Evolutionary conservation across 2,329 filamentous ascomycete species (phyloP).

Genomic region (Fusarium subglutinans): DNA sequence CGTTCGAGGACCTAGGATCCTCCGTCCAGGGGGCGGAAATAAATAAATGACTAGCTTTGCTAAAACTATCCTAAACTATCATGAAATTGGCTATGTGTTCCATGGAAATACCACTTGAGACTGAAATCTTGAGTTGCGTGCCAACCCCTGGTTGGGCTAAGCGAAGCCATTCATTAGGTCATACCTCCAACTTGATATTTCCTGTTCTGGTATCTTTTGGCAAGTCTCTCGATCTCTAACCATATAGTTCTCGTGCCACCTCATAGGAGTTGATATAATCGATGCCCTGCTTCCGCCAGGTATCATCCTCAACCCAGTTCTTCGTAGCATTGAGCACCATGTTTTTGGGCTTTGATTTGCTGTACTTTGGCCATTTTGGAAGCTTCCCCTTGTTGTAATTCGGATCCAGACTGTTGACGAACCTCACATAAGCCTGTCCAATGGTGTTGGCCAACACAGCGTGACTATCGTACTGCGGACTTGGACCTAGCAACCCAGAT

Average conservation of each 20-base stretch:
- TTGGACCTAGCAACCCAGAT: constrained; percentile 55
- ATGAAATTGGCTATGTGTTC: neutral
- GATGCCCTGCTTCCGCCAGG: constrained; percentile 58
- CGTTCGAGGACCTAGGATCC: neutral
- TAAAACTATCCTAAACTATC: neutral
- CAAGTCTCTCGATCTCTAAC: neutral
- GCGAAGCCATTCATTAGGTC: neutral
- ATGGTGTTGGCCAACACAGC: constrained; percentile 48
- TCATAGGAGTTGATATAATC: constrained; percentile 38
- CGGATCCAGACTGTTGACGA: constrained; percentile 54
- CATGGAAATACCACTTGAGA: neutral
- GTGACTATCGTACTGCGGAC: constrained; percentile 54
- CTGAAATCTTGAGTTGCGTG: neutral
- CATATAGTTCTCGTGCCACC: constrained; percentile 39
- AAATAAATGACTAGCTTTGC: too few relatives aligned
- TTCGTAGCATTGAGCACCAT: constrained; percentile 56
- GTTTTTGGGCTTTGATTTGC: constrained; percentile 51
- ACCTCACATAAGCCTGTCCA: constrained; percentile 54
- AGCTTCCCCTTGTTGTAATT: constrained; percentile 47
- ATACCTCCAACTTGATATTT: neutral
- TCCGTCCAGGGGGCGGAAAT: neutral
- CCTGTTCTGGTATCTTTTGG: neutral
- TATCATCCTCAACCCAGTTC: constrained; percentile 57
- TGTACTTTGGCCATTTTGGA: constrained; percentile 55
- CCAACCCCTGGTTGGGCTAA: neutral